These are phyloP conservation scores for Penicillium lagena DNA, from an alignment of 495 filamentous ascomycete species.

Conservation along the genomic window DNA sequence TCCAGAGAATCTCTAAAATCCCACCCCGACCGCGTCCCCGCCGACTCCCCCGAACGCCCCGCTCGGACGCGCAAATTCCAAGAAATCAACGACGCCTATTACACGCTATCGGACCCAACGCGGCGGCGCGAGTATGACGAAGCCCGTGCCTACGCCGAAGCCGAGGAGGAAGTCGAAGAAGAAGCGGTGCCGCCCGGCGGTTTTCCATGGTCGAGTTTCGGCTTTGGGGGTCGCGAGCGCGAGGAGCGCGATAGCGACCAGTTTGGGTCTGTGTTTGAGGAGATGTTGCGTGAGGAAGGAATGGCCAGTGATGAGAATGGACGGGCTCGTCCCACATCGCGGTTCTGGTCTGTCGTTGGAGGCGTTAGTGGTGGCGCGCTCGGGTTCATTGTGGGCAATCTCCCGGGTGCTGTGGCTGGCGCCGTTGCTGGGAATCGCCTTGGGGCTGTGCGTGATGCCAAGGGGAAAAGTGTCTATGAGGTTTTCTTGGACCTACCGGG, in stretches of 20 bases:
- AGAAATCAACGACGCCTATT: conserved; percentile 96
- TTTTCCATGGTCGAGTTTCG: conserved; percentile 59
- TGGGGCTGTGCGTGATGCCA: conserved; percentile 79
- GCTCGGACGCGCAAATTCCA: conserved; percentile 86
- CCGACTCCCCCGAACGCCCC: conserved; percentile 77
- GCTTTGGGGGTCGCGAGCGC: conserved; percentile 40
- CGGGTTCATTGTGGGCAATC: conserved; percentile 90
- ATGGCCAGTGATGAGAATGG: conserved; percentile 54
- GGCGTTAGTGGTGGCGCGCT: conserved; percentile 83
- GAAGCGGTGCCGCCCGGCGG: conserved; percentile 45
- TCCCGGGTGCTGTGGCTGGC: conserved; percentile 82
- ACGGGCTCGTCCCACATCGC: conserved; percentile 48
- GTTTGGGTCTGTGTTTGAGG: conserved; percentile 90
- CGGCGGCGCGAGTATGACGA: conserved; percentile 88
- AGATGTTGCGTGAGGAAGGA: conserved; percentile 94
- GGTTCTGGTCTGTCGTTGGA: conserved; percentile 83
- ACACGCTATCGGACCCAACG: conserved; percentile 74
- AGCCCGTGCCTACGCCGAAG: conserved; percentile 50
- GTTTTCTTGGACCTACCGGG: conserved; percentile 82
- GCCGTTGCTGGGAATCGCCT: conserved; percentile 89
- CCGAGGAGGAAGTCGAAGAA: conserved; percentile 50
- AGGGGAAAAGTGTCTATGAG: conserved; percentile 90
- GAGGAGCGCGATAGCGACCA: conserved; percentile 61
- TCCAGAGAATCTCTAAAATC: conserved; percentile 82
- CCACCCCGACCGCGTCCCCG: conserved; percentile 87